Percentiles rank a stretch among this genome's conserved stretches.
Conservation (phyloP, 2,329 filamentous ascomycete species). For the Apiospora phragmitis region DNA sequence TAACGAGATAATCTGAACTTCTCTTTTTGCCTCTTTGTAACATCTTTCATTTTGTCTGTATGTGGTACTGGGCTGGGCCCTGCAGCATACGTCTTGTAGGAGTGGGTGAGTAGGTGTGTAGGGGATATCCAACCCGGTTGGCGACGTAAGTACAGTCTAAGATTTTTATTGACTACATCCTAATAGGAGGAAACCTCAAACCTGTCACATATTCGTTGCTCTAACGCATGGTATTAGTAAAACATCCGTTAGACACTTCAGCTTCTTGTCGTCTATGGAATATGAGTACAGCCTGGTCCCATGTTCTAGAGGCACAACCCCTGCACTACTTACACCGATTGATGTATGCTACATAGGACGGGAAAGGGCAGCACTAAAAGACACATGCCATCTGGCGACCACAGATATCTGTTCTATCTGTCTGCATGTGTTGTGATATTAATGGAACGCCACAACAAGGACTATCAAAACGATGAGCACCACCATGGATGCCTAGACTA, state of each 20-base stretch:
- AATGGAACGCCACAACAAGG: neutral
- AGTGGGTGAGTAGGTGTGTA: neutral
- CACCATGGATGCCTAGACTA: neutral
- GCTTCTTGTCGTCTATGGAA: no score
- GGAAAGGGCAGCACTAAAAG: neutral
- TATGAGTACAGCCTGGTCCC: neutral
- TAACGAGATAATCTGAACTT: neutral
- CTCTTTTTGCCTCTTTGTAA: neutral
- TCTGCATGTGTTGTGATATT: neutral
- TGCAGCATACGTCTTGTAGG: neutral
- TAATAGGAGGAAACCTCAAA: no score
- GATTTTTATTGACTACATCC: no score
- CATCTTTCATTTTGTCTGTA: neutral
- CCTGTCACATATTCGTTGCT: no score
- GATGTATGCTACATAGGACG: neutral
- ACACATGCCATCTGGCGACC: neutral
- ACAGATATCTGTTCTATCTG: neutral
- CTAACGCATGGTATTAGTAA: no score
- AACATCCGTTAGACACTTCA: no score
- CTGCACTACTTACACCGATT: neutral
- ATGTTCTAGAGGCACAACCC: neutral
- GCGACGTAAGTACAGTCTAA: no score
- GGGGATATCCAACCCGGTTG: no score
- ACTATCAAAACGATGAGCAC: neutral
- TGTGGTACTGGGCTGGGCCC: neutral